phyloP scores from a whole-genome alignment of 495 filamentous ascomycete genomes.

The Podospora tetraspora region DNA sequence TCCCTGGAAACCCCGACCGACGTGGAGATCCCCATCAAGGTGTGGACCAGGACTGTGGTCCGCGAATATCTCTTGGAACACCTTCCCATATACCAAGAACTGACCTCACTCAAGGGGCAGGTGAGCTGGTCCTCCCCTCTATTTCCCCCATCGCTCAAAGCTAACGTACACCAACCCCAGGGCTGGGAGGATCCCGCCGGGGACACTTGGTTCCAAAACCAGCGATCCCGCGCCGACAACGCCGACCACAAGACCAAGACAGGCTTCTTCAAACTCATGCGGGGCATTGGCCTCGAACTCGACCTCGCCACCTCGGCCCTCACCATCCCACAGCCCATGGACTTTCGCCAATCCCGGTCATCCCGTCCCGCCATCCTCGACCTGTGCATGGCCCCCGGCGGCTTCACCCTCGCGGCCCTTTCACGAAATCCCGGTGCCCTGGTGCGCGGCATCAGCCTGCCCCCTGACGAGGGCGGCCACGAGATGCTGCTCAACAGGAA shows the following conservation, averaged over 20 bases:
- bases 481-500: slow-evolving; percentile 29
- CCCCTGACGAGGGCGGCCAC: slow-evolving; percentile 38
- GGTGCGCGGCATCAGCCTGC: slow-evolving; percentile 42
- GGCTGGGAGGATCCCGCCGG: neutral
- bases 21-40: neutral
- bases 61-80: neutral
- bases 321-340: neutral
- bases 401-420: slow-evolving; percentile 39
- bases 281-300: neutral
- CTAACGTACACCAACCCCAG: neutral
- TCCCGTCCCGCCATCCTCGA: slow-evolving; percentile 40
- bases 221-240: neutral
- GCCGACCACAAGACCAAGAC: neutral
- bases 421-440: slow-evolving; percentile 32
- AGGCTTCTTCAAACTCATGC: neutral
- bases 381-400: slow-evolving; percentile 56
- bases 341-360: neutral
- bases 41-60: neutral
- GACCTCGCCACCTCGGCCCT: neutral
- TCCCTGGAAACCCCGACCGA: neutral
- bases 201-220: neutral
- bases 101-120: neutral
- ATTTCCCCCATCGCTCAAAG: neutral
- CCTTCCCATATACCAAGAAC: neutral
- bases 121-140: neutral